Evolutionary conservation across 371 early-diverging fungal genomes (phyloP).

Genomic region (Mortierella sp.): DNA sequence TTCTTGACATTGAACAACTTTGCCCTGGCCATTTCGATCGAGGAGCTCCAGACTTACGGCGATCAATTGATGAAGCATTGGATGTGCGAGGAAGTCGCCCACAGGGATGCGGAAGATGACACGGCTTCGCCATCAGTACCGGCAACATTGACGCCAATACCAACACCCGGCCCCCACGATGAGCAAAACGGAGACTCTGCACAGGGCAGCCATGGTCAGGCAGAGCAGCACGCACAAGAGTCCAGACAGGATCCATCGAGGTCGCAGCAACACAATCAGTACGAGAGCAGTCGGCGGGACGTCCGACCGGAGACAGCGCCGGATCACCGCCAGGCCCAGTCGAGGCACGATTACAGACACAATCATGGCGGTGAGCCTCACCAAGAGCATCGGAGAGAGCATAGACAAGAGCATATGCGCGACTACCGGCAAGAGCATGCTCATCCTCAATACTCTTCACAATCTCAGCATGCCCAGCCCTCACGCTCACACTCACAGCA

Average conservation of each 20-base stretch:
- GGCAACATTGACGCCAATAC: conserved; percentile 25
- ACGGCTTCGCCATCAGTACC: conserved; percentile 40
- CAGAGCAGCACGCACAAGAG: conserved; percentile 21
- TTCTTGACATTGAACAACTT: conserved; percentile 84
- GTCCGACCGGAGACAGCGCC: conserved; percentile 18
- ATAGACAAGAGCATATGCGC: conserved; percentile 24
- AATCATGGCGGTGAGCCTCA: conserved; percentile 32
- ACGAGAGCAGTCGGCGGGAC: conserved; percentile 34
- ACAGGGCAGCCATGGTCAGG: conserved; percentile 18
- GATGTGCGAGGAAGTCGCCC: conserved; percentile 61
- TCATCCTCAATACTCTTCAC: conserved; percentile 18
- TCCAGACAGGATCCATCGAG: conserved; percentile 32
- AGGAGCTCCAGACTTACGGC: conserved; percentile 86
- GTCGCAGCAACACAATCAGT: conserved; percentile 21
- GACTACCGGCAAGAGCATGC: conserved; percentile 41
- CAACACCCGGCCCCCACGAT: conserved; percentile 20
- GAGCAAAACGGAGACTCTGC: conserved; percentile 19
- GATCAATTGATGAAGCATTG: conserved; percentile 75
- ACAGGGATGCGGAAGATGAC: conserved; percentile 46
- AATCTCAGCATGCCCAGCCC: conserved; percentile 25
- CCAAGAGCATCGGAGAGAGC: conserved; percentile 25
- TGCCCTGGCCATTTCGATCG: conserved; percentile 77
- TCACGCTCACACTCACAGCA: conserved; percentile 4
- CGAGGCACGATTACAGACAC: conserved; percentile 29
- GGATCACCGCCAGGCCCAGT: conserved; percentile 22